Evolutionary conservation across 768 basidiomycete species (phyloP).

Genomic region (Russula olivacea): DNA sequence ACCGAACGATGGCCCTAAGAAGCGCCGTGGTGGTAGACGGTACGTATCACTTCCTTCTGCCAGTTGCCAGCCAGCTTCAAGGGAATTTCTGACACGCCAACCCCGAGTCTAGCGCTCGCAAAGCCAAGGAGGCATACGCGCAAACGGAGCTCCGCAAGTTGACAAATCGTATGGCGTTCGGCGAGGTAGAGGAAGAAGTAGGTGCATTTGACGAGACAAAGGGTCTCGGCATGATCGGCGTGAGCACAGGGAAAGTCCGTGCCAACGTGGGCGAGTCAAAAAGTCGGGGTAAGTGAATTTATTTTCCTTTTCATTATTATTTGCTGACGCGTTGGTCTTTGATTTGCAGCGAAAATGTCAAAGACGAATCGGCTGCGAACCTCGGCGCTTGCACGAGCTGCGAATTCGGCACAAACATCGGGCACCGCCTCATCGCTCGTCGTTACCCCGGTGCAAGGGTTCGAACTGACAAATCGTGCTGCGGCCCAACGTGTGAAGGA

Average conservation of each 20-base stretch:
- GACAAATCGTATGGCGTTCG: slow-evolving; percentile 95
- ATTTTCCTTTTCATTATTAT: neutral
- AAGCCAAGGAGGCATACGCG: slow-evolving; percentile 97
- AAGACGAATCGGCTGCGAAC: slow-evolving; percentile 91
- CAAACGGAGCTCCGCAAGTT: slow-evolving; percentile 95
- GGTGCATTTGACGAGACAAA: slow-evolving; percentile 97
- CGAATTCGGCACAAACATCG: slow-evolving; percentile 51
- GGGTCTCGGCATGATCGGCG: slow-evolving; percentile 95
- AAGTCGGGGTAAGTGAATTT: slow-evolving; percentile 65
- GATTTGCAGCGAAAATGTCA: slow-evolving; percentile 78
- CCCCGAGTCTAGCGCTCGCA: slow-evolving; percentile 62
- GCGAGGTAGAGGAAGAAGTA: slow-evolving; percentile 92
- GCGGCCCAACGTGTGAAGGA: slow-evolving; percentile 85
- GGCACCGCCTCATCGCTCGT: slow-evolving; percentile 89
- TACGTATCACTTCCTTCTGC: slow-evolving; percentile 32
- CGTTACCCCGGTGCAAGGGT: slow-evolving; percentile 95
- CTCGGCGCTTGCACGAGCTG: slow-evolving; percentile 73
- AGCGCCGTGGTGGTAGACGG: slow-evolving; percentile 94
- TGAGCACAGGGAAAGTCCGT: slow-evolving; percentile 80
- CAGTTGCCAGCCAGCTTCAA: neutral
- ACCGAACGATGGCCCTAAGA: slow-evolving; percentile 93
- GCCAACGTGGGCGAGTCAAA: slow-evolving; percentile 84
- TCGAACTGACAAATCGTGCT: slow-evolving; percentile 93
- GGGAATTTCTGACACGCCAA: neutral
- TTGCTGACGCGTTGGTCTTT: slow-evolving; percentile 9